Percentiles rank a stretch among this genome's conserved stretches.
These are phyloP conservation scores for Ophiosphaerella herpotricha DNA, from an alignment of 2,329 filamentous ascomycete species.

Conservation along the genomic window DNA sequence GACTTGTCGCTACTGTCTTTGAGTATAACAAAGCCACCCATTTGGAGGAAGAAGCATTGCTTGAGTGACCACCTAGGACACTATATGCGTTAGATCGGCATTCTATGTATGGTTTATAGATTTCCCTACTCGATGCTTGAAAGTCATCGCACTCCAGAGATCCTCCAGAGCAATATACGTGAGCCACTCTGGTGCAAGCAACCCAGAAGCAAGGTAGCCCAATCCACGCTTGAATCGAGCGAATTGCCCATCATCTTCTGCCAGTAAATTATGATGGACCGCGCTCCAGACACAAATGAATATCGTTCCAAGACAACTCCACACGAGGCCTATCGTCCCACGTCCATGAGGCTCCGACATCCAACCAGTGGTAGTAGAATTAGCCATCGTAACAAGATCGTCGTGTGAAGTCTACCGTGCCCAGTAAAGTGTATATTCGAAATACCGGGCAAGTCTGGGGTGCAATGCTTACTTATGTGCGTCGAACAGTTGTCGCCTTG, in stretches of 20 bases:
- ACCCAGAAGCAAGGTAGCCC: background rate
- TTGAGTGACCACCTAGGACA: slow-evolving; percentile 5
- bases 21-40: slow-evolving; percentile 9
- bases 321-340: slow-evolving; percentile 40
- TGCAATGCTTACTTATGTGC: too few relatives aligned
- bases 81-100: background rate
- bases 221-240: background rate
- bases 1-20: background rate
- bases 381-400: background rate
- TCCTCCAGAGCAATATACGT: background rate
- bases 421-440: too few relatives aligned
- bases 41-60: slow-evolving; percentile 9
- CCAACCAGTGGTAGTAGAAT: slow-evolving; percentile 12
- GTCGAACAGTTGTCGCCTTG: too few relatives aligned
- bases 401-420: too few relatives aligned
- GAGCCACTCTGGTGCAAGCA: slow-evolving; percentile 9
- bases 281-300: slow-evolving; percentile 40
- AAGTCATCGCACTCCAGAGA: too few relatives aligned
- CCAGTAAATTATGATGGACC: slow-evolving; percentile 37
- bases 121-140: too few relatives aligned
- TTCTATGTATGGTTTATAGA: too few relatives aligned
- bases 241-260: slow-evolving; percentile 1
- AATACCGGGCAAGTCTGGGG: too few relatives aligned
- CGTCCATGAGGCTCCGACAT: slow-evolving; percentile 21
- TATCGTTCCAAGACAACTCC: slow-evolving; percentile 35